These are phyloP conservation scores for Sclerotinia minor DNA, from an alignment of 2,329 filamentous ascomycete species.

Conservation along the genomic window DNA sequence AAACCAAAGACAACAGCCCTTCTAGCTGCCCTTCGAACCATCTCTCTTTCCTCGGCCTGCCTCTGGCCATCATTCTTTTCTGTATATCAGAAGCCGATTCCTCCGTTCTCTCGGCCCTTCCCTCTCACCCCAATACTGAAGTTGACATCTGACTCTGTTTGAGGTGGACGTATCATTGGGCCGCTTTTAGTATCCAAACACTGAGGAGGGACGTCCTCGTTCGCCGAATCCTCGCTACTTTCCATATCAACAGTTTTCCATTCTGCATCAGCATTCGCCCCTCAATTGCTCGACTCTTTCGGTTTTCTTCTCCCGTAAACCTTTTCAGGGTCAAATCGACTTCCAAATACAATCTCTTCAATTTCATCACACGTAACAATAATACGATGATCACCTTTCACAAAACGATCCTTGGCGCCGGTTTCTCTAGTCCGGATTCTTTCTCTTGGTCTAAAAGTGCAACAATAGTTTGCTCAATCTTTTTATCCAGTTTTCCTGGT, in stretches of 20 bases:
- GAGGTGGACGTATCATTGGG: constrained; percentile 24
- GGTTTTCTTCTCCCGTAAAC: constrained; percentile 49
- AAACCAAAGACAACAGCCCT: constrained; percentile 33
- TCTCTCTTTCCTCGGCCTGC: constrained; percentile 29
- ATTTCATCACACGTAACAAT: constrained; percentile 52
- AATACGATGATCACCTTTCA: constrained; percentile 53
- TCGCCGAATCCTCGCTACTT: constrained; percentile 44
- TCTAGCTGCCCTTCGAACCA: constrained; percentile 29
- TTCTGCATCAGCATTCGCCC: constrained; percentile 44
- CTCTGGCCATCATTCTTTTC: constrained; percentile 44
- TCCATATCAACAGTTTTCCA: constrained; percentile 50
- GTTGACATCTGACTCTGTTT: constrained; percentile 46
- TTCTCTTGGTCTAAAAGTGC: constrained; percentile 41
- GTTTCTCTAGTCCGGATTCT: constrained; percentile 39
- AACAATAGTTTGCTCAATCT: constrained; percentile 54
- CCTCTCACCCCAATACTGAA: constrained; percentile 58
- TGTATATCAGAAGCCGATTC: constrained; percentile 54
- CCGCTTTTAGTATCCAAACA: background rate
- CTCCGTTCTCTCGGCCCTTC: constrained; percentile 52
- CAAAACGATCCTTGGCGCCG: constrained; percentile 41
- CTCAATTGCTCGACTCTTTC: constrained; percentile 43
- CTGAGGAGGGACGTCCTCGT: constrained; percentile 10
- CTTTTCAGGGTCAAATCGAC: constrained; percentile 48
- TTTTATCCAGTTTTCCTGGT: constrained; percentile 50
- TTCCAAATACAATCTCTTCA: constrained; percentile 52